Percentiles rank a stretch among this genome's conserved stretches.
These are phyloP conservation scores for Penicillium janthinellum DNA, from an alignment of 2,329 filamentous ascomycete species.

Conservation along the genomic window DNA sequence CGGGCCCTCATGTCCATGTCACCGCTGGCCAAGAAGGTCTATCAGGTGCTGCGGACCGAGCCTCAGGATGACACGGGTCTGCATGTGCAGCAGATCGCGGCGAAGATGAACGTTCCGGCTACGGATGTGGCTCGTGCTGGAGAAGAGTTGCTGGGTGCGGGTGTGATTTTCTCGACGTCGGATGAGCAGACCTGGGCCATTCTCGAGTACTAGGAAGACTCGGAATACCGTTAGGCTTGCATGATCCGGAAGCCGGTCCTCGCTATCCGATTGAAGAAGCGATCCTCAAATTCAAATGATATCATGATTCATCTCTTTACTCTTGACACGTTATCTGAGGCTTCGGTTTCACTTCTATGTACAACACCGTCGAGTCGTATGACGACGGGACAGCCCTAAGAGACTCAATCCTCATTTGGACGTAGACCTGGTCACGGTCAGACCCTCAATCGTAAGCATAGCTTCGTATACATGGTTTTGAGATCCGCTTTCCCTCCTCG, in stretches of 20 bases:
- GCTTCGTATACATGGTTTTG: neutral
- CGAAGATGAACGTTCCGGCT: conserved; percentile 64
- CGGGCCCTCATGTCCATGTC: conserved; percentile 54
- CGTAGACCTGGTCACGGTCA: no score
- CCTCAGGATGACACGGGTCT: conserved; percentile 79
- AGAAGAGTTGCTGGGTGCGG: conserved; percentile 74
- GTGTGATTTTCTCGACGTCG: conserved; percentile 84
- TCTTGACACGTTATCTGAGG: neutral
- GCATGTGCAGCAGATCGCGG: conserved; percentile 75
- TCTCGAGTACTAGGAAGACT: conserved; percentile 56
- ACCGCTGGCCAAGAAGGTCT: conserved; percentile 68
- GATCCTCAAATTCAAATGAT: conserved; percentile 24
- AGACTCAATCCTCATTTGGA: no score
- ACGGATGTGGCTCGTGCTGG: conserved; percentile 74
- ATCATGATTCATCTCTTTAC: conserved; percentile 25
- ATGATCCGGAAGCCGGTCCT: neutral
- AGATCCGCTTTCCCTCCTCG: neutral
- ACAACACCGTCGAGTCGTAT: neutral
- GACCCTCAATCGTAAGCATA: neutral
- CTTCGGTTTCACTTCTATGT: neutral
- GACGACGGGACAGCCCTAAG: neutral
- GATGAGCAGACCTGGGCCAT: conserved; percentile 92
- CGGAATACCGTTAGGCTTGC: neutral
- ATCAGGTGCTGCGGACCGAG: conserved; percentile 65
- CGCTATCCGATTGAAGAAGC: conserved; percentile 24